Conservation (phyloP, 345 rosid genomes). For the Populus pruinosa region DNA sequence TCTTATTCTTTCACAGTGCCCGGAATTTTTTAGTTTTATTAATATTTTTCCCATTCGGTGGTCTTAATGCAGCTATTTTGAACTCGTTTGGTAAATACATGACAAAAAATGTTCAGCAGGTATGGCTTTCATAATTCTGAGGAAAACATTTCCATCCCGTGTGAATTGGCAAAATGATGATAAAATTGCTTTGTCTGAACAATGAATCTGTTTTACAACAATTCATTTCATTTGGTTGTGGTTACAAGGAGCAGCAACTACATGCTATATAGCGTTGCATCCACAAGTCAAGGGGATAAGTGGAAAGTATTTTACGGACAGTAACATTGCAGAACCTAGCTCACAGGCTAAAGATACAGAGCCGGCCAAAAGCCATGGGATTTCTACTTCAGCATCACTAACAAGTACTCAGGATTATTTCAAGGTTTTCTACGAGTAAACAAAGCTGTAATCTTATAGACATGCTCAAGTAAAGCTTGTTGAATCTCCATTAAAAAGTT, state of each 20-base stretch:
- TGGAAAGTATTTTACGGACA: conserved; percentile 5
- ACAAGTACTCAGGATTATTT: background rate
- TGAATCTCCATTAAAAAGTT: background rate
- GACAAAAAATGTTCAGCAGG: conserved; percentile 62
- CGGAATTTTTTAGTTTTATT: no score
- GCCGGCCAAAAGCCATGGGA: conserved; percentile 7
- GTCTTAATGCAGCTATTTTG: background rate
- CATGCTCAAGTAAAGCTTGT: no score
- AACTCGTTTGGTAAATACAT: background rate
- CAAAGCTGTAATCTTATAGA: background rate
- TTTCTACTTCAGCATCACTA: background rate
- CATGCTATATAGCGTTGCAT: conserved; percentile 69
- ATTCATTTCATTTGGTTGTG: background rate
- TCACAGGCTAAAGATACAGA: conserved; percentile 5
- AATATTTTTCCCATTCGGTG: background rate
- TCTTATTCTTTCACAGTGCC: background rate
- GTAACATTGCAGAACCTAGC: background rate
- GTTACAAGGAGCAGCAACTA: conserved; percentile 75
- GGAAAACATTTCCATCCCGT: background rate
- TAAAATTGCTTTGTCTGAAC: background rate
- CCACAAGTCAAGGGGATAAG: conserved; percentile 34
- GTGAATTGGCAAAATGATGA: background rate
- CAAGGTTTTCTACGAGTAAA: background rate
- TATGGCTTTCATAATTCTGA: conserved; percentile 7
- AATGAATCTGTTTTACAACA: background rate